A percentile compares a stretch with the other conserved stretches of the same genome.
phyloP scores from a whole-genome alignment of 2,329 filamentous ascomycete genomes.

The Ascochyta clinopodiicola region DNA sequence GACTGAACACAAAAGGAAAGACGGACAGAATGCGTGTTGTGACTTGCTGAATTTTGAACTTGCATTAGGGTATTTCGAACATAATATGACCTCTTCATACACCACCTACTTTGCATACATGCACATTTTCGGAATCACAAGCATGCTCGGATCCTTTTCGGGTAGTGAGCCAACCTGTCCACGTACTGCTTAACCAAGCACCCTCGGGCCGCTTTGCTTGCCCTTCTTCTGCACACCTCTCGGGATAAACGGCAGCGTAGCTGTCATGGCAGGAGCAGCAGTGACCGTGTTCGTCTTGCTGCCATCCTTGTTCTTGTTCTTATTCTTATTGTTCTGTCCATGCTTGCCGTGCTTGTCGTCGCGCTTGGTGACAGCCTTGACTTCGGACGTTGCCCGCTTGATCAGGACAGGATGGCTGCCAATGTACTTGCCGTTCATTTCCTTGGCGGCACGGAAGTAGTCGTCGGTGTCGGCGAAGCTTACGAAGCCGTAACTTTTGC shows the following conservation, averaged over 20 bases:
- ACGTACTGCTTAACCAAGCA: slow-evolving; percentile 32
- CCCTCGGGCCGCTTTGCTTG: slow-evolving; percentile 35
- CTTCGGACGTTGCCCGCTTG: slow-evolving; percentile 88
- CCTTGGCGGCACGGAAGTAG: slow-evolving; percentile 93
- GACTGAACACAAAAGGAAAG: background rate
- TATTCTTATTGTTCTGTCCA: slow-evolving; percentile 50
- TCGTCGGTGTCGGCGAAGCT: slow-evolving; percentile 95
- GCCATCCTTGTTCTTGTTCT: slow-evolving; percentile 48
- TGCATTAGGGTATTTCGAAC: background rate
- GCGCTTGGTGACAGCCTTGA: slow-evolving; percentile 73
- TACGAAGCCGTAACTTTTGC: slow-evolving; percentile 95
- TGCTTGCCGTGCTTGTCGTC: slow-evolving; percentile 48
- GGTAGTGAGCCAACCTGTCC: background rate
- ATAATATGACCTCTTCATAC: background rate
- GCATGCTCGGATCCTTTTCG: background rate
- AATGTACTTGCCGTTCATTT: slow-evolving; percentile 99
- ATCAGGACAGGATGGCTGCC: slow-evolving; percentile 92
- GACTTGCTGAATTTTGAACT: background rate
- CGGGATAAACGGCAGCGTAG: slow-evolving; percentile 34
- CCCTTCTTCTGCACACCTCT: slow-evolving; percentile 43
- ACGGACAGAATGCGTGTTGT: background rate
- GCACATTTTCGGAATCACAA: background rate
- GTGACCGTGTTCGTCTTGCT: slow-evolving; percentile 23
- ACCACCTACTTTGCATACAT: background rate
- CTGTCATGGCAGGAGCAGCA: slow-evolving; percentile 14